Conservation (phyloP, 2,329 filamentous ascomycete species). For the Claviceps humidiphila region DNA sequence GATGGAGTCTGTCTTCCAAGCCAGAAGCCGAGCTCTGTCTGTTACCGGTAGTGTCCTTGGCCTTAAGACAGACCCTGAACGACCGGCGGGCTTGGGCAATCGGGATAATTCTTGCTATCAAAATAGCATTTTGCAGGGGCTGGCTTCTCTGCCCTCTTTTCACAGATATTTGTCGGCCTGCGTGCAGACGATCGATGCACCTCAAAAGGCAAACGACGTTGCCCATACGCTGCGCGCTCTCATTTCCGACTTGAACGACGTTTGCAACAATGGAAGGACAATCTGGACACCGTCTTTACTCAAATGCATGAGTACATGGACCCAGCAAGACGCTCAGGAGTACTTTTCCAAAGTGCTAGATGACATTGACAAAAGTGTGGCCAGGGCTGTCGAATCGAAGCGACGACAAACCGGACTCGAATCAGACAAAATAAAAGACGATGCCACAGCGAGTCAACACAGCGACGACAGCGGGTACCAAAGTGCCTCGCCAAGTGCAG, state of each 20-base stretch:
- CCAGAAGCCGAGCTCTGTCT: slow-evolving; percentile 41
- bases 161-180: slow-evolving; percentile 48
- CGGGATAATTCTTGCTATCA: slow-evolving; percentile 95
- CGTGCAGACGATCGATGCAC: slow-evolving; percentile 16
- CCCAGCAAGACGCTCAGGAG: slow-evolving; percentile 95
- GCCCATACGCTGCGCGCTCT: slow-evolving; percentile 46
- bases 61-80: slow-evolving; percentile 26
- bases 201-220: slow-evolving; percentile 21
- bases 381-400: slow-evolving; percentile 27
- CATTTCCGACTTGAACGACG: slow-evolving; percentile 56
- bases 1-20: slow-evolving; percentile 44
- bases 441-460: slow-evolving; percentile 31
- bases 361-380: slow-evolving; percentile 67
- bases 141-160: slow-evolving; percentile 63
- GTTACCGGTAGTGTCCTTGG: slow-evolving; percentile 32
- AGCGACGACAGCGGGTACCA: slow-evolving; percentile 47
- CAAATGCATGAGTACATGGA: slow-evolving; percentile 88
- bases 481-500: slow-evolving; percentile 27
- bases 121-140: slow-evolving; percentile 81
- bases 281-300: slow-evolving; percentile 72
- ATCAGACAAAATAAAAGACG: slow-evolving; percentile 24
- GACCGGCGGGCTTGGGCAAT: slow-evolving; percentile 66
- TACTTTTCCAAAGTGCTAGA: slow-evolving; percentile 87
- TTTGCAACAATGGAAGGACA: slow-evolving; percentile 56
- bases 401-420: slow-evolving; percentile 26